Base-by-base conservation (phyloP, 805 yeast species). In the Barnettozyma sp. region DNA sequence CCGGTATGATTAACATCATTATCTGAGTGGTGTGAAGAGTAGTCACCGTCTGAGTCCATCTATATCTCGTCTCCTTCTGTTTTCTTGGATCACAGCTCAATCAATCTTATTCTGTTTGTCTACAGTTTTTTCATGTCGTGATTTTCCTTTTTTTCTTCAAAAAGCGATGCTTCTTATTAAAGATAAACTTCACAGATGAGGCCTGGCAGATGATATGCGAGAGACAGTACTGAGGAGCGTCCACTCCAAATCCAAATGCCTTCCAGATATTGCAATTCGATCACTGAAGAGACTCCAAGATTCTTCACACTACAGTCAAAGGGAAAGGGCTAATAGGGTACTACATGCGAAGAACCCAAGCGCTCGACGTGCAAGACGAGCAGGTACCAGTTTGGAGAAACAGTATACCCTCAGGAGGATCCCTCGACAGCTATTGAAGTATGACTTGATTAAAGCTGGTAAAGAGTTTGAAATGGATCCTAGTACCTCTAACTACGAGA, bases 1-100 rank as follows among this genome's bases (percentile, higher is more conserved):
- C 64, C 68, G n/a, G 25, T 13, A n/a, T 22, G 25, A 7, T 25
- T 26, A 11, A 21, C 45, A 4, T 37, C 39, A 12, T 34, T 38
- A 17, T 37, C 44, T 5, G 43, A 39, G 6, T 25, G 24, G 9
- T 45, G 44, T 6, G 48, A 44, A 18, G 42, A 30, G 25, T 45
- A 48, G 30, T 48, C 49, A 8, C 44, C 48, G 18, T 39, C 45
- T 6, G 48, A 44, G 22, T 42, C 47, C 40, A 37, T 37, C n/a
- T n/a, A n/a, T n/a, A n/a, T n/a, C n/a, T n/a, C n/a, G n/a, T n/a
- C 20, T 22, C n/a, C 10, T 27, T 11, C 20, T 27, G 30, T 27
- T 17, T 13, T 16, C 15, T n/a, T 27, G 4, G 11, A 6, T 26
- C 11, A 14, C 5, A 13, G 6, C 17, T 11, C 10, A 11, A 26